Base-by-base conservation (phyloP, 2,329 filamentous ascomycete genomes). In the Colletotrichum spaethianum region DNA sequence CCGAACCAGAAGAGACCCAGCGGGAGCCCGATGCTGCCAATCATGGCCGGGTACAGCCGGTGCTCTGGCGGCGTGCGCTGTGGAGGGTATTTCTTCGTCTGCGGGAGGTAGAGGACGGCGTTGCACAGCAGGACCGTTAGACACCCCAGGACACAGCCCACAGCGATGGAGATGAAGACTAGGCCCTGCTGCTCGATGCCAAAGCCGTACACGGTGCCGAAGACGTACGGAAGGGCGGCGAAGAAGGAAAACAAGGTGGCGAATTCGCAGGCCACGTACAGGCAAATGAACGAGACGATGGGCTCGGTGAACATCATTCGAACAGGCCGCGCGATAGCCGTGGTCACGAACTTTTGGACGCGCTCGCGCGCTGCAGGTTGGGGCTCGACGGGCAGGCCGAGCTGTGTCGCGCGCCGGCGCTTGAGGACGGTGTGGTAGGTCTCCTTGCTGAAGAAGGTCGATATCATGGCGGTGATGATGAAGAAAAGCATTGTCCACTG, bases 281-380 rank as follows among this genome's bases (percentile, higher is more conserved):
- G 75, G 52, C 83, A 85, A 46, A 85, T 79, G 66, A 91, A 89
- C 14, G 86, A 86, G 2, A 92, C 87, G 46, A 93, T 91, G 2
- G 91, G 90, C 75, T 93, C 91, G 1, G 87, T 86, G 50, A 90
- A 77, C 9, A 93, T 83, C 84, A 93, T 90, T 55, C 86, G 84
- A 0, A 91, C 23, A 0, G 89, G 89, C 14, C 88, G 82, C 20
- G 88, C 72, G 1, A 89, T 77, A 1, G 85, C 83, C 1, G 84
- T 79, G 0, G 83, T 79, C 3, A 85, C 72, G 69, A 88, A 86
- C 0, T 16, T 26, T 0, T 28, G 20, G 28, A 62, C 44, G 3
- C 55, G 71, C 1, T 73, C 23, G 26, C 74, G 75, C 4, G 80
- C 18, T 0, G 82, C 78, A 0, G 78, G 76, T 0, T 63, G 61